Evolutionary conservation across 305 asterid genomes (phyloP), one percentile per base, ranked within the genome.

Genomic region (Fraxinus baroniana): DNA sequence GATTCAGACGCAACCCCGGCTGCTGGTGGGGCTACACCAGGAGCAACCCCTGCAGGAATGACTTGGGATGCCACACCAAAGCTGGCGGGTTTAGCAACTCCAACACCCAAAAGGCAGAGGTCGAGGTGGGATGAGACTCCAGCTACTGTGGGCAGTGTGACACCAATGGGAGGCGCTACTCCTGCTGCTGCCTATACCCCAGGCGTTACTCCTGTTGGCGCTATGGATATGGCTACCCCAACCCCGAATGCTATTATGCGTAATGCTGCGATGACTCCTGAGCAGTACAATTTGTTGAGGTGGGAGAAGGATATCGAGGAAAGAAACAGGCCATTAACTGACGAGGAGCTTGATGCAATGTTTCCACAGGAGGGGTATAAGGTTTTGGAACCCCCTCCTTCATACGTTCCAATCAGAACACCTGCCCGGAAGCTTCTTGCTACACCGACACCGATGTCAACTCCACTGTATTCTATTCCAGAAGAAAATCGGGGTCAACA

Each of bases 91-190:
- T 49, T 91, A 83, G 97, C 94, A 44, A 95, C 98, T 22, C 99
- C 99, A 8, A 95, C 99, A 3, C 99, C 99, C 6, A 95, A 95
- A 87, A 87, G 95, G 80, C 98, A 95, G 92, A 93, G 98, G 86
- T 95, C 99, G 3, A 95, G 99, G 89, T 95, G 99, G 99, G 99
- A 95, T 79, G 99, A 95, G 86, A 95, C 99, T 49, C 99, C 99
- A 6, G 99, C 99, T 32, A 89, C 97, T 17, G 93, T 95, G 93
- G 98, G 98, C 24, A 95, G 99, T 87, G 98, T 94, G 28, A 95
- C 99, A 0, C 99, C 97, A 44, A 44, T 44, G 89, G 81, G 85
- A 28, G 97, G 94, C 73, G 94, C 99, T 74, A 95, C 99, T 9
- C 98, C 99, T 30, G 90, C 95, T 83, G 98, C 92, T 68, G 89